phyloP scores from a whole-genome alignment of 208 protist genomes.

The Trypanosoma avium region DNA sequence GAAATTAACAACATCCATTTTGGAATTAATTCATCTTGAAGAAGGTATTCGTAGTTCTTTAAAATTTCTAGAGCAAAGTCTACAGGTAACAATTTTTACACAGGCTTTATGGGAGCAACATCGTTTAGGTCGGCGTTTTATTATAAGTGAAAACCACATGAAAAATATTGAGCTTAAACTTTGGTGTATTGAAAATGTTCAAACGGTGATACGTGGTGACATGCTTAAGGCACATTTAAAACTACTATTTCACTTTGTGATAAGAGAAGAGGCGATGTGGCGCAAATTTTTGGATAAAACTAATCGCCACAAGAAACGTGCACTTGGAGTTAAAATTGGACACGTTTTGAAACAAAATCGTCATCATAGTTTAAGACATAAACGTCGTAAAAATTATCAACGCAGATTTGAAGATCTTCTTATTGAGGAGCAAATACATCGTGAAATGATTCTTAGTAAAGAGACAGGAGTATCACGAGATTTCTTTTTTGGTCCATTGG shows the following conservation, averaged over 20 bases:
- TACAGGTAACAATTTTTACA: conserved; percentile 17
- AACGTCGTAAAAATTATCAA: conserved; percentile 10
- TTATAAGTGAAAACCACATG: conserved; percentile 38
- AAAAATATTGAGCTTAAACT: conserved; percentile 30
- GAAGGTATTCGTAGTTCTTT: conserved; percentile 28
- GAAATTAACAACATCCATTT: conserved; percentile 34
- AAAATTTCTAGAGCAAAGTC: conserved; percentile 14
- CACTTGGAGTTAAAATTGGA: conserved; percentile 33
- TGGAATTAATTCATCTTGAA: conserved; percentile 30
- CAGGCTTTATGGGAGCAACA: conserved; percentile 32
- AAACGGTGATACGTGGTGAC: conserved; percentile 36
- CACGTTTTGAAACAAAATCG: conserved; percentile 33
- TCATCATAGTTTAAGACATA: neutral
- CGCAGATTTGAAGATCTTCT: conserved; percentile 20
- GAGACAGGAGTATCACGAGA: conserved; percentile 37
- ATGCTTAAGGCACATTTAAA: conserved; percentile 30
- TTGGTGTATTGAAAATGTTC: conserved; percentile 44
- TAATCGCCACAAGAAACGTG: conserved; percentile 38
- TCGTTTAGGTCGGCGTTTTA: conserved; percentile 37
- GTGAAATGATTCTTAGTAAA: conserved; percentile 29
- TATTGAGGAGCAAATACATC: conserved; percentile 35
- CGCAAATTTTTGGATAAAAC: conserved; percentile 36
- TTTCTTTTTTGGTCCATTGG: conserved; percentile 48
- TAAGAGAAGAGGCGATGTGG: conserved; percentile 38
- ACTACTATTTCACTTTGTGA: conserved; percentile 33